phyloP scores from a whole-genome alignment of 768 basidiomycete genomes.

The Tricholoma hemisulphureum region DNA sequence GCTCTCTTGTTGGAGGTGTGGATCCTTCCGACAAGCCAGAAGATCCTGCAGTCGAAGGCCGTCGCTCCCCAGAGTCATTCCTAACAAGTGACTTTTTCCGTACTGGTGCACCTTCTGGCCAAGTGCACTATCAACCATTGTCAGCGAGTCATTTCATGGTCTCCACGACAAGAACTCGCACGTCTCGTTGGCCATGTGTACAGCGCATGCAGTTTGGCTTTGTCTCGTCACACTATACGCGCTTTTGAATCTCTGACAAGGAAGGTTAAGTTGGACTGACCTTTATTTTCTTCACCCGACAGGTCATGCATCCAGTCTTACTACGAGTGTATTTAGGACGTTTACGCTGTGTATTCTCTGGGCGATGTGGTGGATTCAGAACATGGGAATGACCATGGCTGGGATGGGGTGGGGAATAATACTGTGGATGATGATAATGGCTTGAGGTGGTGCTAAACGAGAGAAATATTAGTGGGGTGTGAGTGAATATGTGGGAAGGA shows the following conservation, averaged over 20 bases:
- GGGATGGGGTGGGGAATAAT: slow-evolving; percentile 38
- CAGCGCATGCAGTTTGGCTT: slow-evolving; percentile 88
- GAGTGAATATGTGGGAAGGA: slow-evolving; percentile 14
- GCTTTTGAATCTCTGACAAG: slow-evolving; percentile 1
- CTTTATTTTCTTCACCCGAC: slow-evolving; percentile 94
- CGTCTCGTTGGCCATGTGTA: slow-evolving; percentile 81
- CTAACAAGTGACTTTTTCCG: slow-evolving; percentile 62
- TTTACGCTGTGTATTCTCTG: slow-evolving; percentile 59
- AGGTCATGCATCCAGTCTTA: slow-evolving; percentile 93
- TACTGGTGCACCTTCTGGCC: slow-evolving; percentile 77
- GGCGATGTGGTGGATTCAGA: slow-evolving; percentile 46
- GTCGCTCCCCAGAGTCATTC: slow-evolving; percentile 59
- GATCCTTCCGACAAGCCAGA: slow-evolving; percentile 71
- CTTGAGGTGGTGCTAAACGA: slow-evolving; percentile 34
- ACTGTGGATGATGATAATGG: slow-evolving; percentile 38
- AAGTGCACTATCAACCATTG: slow-evolving; percentile 59
- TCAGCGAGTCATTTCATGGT: slow-evolving; percentile 6
- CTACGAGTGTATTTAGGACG: slow-evolving; percentile 92
- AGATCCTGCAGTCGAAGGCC: slow-evolving; percentile 75
- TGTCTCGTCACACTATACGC: slow-evolving; percentile 78
- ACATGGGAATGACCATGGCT: slow-evolving; percentile 49
- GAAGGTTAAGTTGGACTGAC: slow-evolving; percentile 39
- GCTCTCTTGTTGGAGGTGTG: slow-evolving; percentile 68
- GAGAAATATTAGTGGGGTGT: slow-evolving; percentile 21
- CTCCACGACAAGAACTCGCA: slow-evolving; percentile 33